phyloP scores from a whole-genome alignment of 2,329 filamentous ascomycete genomes.

The Diplodia corticola region DNA sequence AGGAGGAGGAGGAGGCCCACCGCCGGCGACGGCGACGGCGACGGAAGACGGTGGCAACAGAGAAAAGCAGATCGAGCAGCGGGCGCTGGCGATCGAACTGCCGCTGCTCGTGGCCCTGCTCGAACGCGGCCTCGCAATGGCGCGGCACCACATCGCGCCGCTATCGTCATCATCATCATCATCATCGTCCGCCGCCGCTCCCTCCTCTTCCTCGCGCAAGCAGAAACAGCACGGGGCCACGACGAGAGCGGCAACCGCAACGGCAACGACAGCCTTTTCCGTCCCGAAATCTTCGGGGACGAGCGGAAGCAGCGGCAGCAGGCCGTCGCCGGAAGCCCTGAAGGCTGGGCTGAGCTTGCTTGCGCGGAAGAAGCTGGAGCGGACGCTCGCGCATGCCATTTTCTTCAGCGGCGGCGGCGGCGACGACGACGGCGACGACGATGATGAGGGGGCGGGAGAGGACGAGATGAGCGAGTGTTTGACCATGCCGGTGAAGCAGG shows the following conservation, averaged over 20 bases:
- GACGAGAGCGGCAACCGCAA: background rate
- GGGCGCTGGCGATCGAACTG: conserved; percentile 37
- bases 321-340: conserved; percentile 25
- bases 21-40: background rate
- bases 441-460: conserved; percentile 31
- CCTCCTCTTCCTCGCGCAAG: background rate
- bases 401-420: conserved; percentile 29
- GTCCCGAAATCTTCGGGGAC: background rate
- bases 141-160: conserved; percentile 38
- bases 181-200: accelerated
- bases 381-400: conserved; percentile 47
- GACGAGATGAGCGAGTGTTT: conserved; percentile 46
- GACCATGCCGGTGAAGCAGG: conserved; percentile 38
- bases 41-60: too few species aligned
- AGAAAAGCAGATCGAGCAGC: conserved; percentile 12
- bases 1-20: too few species aligned
- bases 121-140: conserved; percentile 41
- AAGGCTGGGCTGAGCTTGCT: conserved; percentile 38
- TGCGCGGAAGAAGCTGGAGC: conserved; percentile 47
- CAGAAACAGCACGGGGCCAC: background rate
- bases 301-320: background rate
- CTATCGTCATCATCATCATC: background rate
- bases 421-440: conserved; percentile 25
- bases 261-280: background rate
- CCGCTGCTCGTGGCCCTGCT: conserved; percentile 46